Evolutionary conservation across 1,139 yeast species (phyloP).

Genomic region (Geotrichum klebahnii): DNA sequence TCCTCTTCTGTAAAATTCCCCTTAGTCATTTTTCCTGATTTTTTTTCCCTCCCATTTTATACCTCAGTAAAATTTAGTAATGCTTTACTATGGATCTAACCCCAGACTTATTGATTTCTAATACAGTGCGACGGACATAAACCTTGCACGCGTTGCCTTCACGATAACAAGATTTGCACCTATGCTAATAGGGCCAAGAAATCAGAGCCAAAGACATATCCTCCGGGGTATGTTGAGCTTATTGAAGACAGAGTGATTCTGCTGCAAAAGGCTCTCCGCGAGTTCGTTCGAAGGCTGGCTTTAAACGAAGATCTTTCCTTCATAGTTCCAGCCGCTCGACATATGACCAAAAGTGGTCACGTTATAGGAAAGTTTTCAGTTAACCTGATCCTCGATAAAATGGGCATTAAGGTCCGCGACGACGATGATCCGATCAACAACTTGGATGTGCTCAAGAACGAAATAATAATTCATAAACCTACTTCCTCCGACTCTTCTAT

Average conservation of each 20-base stretch:
- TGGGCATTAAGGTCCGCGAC: constrained; percentile 2
- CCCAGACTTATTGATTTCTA: no score
- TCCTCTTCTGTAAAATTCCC: no score
- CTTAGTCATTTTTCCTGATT: not conserved
- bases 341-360: constrained; percentile 1
- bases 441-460: not conserved
- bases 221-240: constrained; percentile 3
- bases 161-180: constrained; percentile 3
- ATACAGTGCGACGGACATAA: constrained; percentile 12
- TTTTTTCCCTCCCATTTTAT: not conserved
- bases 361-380: constrained; percentile 2
- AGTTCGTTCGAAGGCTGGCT: constrained; percentile 1
- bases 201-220: not conserved
- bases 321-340: constrained; percentile 1
- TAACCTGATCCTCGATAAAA: constrained; percentile 3
- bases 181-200: not conserved
- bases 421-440: constrained; percentile 8
- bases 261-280: constrained; percentile 7
- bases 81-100: no score
- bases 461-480: not conserved
- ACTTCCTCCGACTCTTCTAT: no score
- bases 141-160: constrained; percentile 9
- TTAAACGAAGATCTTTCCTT: not conserved
- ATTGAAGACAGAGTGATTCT: constrained; percentile 5
- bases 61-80: no score